Evolutionary conservation across 768 basidiomycete genomes (phyloP).

Genomic region (Tricholoma sp.): DNA sequence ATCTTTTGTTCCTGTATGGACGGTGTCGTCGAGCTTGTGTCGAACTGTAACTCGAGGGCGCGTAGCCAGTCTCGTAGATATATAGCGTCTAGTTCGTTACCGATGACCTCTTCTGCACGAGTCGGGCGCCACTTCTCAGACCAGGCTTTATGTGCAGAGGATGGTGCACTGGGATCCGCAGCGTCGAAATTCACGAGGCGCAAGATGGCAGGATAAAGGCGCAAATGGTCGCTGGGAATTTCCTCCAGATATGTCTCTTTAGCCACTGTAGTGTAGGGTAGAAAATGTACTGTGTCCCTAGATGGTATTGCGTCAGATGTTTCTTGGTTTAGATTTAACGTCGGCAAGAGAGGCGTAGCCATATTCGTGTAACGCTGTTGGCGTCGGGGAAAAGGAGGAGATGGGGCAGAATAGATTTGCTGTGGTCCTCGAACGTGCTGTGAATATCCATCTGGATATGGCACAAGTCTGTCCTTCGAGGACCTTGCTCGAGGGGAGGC

Average conservation of each 20-base stretch:
- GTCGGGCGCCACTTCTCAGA: constrained; percentile 71
- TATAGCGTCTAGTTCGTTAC: constrained; percentile 65
- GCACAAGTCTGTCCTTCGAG: constrained; percentile 18
- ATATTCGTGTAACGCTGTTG: neutral
- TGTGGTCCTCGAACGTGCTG: constrained; percentile 66
- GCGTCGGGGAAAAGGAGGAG: constrained; percentile 7
- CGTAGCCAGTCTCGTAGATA: constrained; percentile 78
- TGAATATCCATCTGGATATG: constrained; percentile 43
- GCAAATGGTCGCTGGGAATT: constrained; percentile 28
- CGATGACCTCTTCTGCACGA: constrained; percentile 69
- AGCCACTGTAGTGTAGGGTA: neutral
- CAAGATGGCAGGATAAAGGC: constrained; percentile 47
- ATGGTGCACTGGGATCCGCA: neutral
- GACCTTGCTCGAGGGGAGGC: constrained; percentile 4
- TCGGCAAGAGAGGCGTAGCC: neutral
- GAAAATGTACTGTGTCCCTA: neutral
- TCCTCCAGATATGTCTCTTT: constrained; percentile 13
- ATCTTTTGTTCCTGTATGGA: constrained; percentile 7
- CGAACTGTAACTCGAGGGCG: constrained; percentile 59
- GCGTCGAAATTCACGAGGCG: constrained; percentile 21
- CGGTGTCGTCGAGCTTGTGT: constrained; percentile 12
- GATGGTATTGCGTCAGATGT: neutral
- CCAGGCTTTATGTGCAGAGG: constrained; percentile 51
- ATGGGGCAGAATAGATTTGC: constrained; percentile 23
- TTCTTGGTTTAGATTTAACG: neutral